Evolutionary conservation across 2,329 filamentous ascomycete species (phyloP), one percentile per base, ranked within the genome.

Genomic region (Emergomyces africanus): DNA sequence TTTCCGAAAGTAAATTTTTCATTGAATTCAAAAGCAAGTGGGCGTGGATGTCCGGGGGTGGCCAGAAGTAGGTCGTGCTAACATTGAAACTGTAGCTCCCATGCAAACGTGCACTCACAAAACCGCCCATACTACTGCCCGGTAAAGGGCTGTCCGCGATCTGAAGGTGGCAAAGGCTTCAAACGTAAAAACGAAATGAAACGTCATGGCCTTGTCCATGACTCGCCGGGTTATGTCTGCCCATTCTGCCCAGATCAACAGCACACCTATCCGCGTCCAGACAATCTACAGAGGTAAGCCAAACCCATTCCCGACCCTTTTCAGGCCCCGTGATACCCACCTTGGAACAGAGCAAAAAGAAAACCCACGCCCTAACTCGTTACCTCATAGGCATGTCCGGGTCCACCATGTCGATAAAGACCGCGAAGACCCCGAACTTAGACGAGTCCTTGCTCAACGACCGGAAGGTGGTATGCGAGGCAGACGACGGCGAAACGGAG

Each of bases 171-270:
- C 23, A 83, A 83, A 66, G 83, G 83, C 1, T 86, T 86, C 74
- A 86, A 86, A 68, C 78, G 83, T 37, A 86, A 86, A 68, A 86
- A 86, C 63, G 83, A 86, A 68, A 86, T 86, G 83, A 85, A 85
- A 62, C 77, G 83, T n/a, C 83, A 86, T 67, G 91, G 92, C 0
- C 81, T 97, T 2, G 94, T 97, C 3, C 94, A 99, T 69, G 87
- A 90, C 64, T 95, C 90, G 8, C 94, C 94, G 1, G 92, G 92
- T 61, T 99, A 97, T 68, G 85, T 96, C 35, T 99, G 94, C 71
- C 94, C 94, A 0, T 97, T 96, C 70, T 99, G 94, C 71, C 88
- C 90, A 1, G 90, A 96, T 68, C 82, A 90, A 64, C 90, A 96
- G 70, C 92, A 96, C 72, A 91, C 88, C 70, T 97, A 97, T 71